phyloP scores from a whole-genome alignment of 176 grass and related monocot genomes.

The Oryza nivara region DNA sequence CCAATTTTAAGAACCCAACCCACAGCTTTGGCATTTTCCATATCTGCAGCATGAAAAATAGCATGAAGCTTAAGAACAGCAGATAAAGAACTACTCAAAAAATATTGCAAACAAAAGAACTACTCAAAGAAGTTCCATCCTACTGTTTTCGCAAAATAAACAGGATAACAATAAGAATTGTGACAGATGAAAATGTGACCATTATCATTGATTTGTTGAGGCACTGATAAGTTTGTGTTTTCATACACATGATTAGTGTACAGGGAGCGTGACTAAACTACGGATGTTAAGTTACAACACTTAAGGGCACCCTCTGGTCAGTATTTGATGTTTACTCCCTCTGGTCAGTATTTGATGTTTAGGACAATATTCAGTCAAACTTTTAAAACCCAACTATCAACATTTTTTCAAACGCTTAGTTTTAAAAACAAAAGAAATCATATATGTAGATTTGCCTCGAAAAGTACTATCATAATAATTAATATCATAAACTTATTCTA shows the following conservation, averaged over 20 bases:
- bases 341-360: too few relatives aligned
- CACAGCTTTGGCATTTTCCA: conserved; percentile 98
- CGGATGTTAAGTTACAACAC: not conserved
- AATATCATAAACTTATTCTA: too few relatives aligned
- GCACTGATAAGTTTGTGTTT: not conserved
- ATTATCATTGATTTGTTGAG: conserved; percentile 1
- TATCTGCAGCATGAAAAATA: conserved; percentile 61
- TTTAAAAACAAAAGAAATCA: too few relatives aligned
- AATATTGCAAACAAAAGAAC: not conserved
- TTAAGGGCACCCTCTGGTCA: not conserved
- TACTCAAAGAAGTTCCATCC: conserved; percentile 3
- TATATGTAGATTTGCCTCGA: too few relatives aligned
- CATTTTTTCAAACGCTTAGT: too few relatives aligned
- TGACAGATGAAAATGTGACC: not conserved
- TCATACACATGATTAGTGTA: not conserved
- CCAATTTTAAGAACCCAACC: conserved; percentile 93
- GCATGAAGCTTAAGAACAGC: conserved; percentile 15
- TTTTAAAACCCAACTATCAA: too few relatives aligned
- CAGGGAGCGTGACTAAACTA: not conserved
- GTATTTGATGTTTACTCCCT: too few relatives aligned
- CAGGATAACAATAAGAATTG: conserved; percentile 29
- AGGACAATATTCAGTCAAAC: too few relatives aligned
- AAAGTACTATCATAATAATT: too few relatives aligned
- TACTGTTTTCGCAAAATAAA: conserved; percentile 16
- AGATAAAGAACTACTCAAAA: conserved; percentile 1